Base-by-base conservation (phyloP, 495 filamentous ascomycete genomes). In the Hypoxylon fuscum region DNA sequence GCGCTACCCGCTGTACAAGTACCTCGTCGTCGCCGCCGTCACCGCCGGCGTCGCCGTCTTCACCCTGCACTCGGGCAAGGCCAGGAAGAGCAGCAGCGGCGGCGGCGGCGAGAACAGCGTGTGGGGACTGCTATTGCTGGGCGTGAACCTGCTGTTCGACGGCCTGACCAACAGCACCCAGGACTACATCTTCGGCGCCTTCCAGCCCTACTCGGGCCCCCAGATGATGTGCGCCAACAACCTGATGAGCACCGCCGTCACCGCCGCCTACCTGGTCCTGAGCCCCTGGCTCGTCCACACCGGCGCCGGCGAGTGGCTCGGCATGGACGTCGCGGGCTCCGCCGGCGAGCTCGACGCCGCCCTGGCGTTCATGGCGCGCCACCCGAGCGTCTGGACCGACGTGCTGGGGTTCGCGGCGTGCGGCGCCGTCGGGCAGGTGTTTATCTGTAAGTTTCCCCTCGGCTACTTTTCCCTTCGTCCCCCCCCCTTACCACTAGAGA, bases 171-270 rank as follows among this genome's bases (percentile, higher is more conserved):
- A 98, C 73, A 91, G 87, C 46, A 97, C 93, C 23, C 95, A 98
- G 80, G 95, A 98, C 74, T 88, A 97, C 74, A 91, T 98, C 76
- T 97, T 97, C 74, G 73, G 72, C 48, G 84, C 85, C 7, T 93
- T 90, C 74, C 86, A 85, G 61, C 82, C 85, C 15, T 96, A 93
- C 74, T 82, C 85, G 11, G 96, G 96, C 1, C 92, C 94, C 47
- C 96, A 98, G 84, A 98, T 98, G 95, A 98, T 98, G 95, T 92
- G 92, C 56, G 96, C 94, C n/a, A 91, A 96, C 68, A 98, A 97
- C 68, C 74, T 96, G 27, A 85, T 98, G 64, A 87, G 83, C 35
- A 93, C 91, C 0, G 58, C 82, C 25, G 74, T 97, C 45, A 98
- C 92, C 2, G 79, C 85, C 27, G 66, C 73, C 1, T 98, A 94